phyloP scores from a whole-genome alignment of 306 rosid genomes.

The Medicago lupulina region DNA sequence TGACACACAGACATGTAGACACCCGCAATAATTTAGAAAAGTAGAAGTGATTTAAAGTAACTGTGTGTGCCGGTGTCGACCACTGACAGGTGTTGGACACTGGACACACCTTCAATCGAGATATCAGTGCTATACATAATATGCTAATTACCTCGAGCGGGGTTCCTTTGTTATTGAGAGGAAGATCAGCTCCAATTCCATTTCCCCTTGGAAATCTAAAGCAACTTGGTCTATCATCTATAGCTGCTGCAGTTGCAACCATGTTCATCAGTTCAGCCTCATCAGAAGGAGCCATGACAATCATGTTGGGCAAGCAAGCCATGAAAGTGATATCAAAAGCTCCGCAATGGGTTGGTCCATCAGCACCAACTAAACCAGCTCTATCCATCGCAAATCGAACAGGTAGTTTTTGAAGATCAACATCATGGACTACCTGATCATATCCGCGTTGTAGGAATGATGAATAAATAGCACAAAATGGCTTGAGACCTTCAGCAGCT shows the following conservation, averaged over 20 bases:
- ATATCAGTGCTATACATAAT: neutral
- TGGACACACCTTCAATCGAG: neutral
- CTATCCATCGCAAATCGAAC: constrained; percentile 92
- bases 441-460: constrained; percentile 93
- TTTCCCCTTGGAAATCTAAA: constrained; percentile 94
- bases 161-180: constrained; percentile 71
- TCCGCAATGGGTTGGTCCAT: constrained; percentile 97
- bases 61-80: neutral
- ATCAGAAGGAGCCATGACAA: constrained; percentile 97
- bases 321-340: constrained; percentile 90
- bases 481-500: constrained; percentile 94
- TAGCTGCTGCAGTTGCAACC: constrained; percentile 89
- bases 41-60: neutral
- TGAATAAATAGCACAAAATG: constrained; percentile 89
- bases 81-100: neutral
- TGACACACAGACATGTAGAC: neutral
- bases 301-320: constrained; percentile 98
- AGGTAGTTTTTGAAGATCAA: constrained; percentile 89
- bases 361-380: constrained; percentile 96
- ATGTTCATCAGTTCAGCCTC: constrained; percentile 95
- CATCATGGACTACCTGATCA: constrained; percentile 94
- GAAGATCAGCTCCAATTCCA: constrained; percentile 75
- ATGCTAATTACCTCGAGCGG: constrained; percentile 71
- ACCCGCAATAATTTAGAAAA: neutral
- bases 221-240: constrained; percentile 96